These are phyloP conservation scores for Apiospora marii DNA, from an alignment of 2,329 filamentous ascomycete genomes.

Conservation along the genomic window DNA sequence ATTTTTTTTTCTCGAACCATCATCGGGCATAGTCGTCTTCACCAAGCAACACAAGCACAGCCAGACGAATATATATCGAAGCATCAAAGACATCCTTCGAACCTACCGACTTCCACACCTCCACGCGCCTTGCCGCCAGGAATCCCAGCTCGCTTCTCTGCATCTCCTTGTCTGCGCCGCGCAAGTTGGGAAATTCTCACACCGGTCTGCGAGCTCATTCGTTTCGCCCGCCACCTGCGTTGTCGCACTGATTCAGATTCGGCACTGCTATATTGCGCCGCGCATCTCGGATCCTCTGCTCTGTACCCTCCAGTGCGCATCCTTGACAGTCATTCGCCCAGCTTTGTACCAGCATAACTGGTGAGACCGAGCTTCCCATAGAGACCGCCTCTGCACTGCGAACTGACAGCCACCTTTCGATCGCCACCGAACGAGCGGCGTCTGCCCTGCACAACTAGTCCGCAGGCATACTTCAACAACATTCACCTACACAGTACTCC, in stretches of 20 bases:
- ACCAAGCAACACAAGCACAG: not conserved
- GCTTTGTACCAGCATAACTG: not conserved
- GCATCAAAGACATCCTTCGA: slow-evolving; percentile 6
- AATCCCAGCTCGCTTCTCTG: not conserved
- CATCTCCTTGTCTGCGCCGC: slow-evolving; percentile 7
- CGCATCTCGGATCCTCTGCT: slow-evolving; percentile 24
- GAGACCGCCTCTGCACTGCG: not conserved
- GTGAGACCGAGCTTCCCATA: not conserved
- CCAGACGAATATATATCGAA: slow-evolving; percentile 13
- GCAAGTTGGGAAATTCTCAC: not conserved
- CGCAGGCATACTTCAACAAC: not conserved
- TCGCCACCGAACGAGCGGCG: slow-evolving; percentile 2
- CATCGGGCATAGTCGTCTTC: slow-evolving; percentile 1
- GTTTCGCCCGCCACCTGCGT: slow-evolving; percentile 14
- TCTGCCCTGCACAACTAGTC: not conserved
- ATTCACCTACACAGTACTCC: not conserved
- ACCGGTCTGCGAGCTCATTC: slow-evolving; percentile 9
- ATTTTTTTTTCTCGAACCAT: slow-evolving; percentile 20
- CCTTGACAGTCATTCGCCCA: not conserved
- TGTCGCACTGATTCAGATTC: slow-evolving; percentile 40
- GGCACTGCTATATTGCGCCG: slow-evolving; percentile 38
- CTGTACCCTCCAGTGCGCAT: slow-evolving; percentile 7
- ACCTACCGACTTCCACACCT: not conserved
- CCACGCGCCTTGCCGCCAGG: not conserved
- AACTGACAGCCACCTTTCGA: not conserved